phyloP scores from a whole-genome alignment of 2,329 filamentous ascomycete species.

The Macrophomina pseudophaseolina region DNA sequence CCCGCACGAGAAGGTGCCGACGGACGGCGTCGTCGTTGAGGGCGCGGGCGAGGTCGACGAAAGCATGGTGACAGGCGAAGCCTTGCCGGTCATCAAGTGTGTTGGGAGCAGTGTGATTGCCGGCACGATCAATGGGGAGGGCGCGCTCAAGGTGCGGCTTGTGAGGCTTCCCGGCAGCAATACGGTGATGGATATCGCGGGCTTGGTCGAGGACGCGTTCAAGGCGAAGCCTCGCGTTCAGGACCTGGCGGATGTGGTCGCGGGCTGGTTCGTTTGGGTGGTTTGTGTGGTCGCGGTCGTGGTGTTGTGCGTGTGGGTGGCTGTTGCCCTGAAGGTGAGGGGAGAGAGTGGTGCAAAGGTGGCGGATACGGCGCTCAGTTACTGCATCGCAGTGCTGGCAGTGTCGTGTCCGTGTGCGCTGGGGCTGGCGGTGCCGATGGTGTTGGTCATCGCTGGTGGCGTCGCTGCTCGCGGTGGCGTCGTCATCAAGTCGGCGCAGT shows the following conservation, averaged over 20 bases:
- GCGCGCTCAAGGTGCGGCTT: neutral
- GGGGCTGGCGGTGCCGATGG: conserved; percentile 77
- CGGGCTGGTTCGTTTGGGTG: conserved; percentile 65
- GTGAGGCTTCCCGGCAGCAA: neutral
- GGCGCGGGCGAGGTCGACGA: conserved; percentile 70
- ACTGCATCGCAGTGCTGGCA: conserved; percentile 71
- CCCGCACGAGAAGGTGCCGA: neutral
- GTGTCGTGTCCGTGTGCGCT: conserved; percentile 82
- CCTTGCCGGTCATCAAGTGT: conserved; percentile 63
- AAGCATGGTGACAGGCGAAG: conserved; percentile 78
- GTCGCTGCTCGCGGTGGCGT: conserved; percentile 68
- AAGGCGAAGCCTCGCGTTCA: conserved; percentile 71
- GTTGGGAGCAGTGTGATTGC: conserved; percentile 35
- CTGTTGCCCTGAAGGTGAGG: conserved; percentile 54
- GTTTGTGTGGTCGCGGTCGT: conserved; percentile 39
- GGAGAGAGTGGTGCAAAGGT: conserved; percentile 32
- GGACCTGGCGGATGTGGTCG: conserved; percentile 70
- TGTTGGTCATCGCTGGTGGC: conserved; percentile 71
- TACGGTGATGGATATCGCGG: conserved; percentile 58
- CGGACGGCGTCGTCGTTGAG: neutral
- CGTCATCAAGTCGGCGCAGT: conserved; percentile 71
- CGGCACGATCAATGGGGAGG: neutral
- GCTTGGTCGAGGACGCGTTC: conserved; percentile 73
- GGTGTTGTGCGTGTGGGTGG: conserved; percentile 69
- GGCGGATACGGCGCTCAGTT: conserved; percentile 69